A percentile compares a stretch with the other conserved stretches of the same genome.
Evolutionary conservation across 225 moss, liverwort and hornwort species (phyloP).

Genomic region (Takakia lepidozioides): DNA sequence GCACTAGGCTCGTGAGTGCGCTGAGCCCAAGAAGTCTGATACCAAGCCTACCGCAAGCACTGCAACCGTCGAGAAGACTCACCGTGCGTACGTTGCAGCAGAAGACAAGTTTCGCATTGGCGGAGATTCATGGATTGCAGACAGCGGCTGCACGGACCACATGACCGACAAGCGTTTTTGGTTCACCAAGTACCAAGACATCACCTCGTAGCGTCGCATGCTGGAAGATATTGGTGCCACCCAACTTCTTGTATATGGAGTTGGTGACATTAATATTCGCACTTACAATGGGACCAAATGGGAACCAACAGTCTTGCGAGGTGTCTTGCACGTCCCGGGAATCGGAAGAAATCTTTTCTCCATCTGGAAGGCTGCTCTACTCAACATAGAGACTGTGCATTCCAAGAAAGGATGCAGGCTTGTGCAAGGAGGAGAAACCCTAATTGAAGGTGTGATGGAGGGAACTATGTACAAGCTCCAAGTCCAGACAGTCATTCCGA

Average conservation of each 20-base stretch:
- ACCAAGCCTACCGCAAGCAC: too few species aligned
- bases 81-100: neutral
- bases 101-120: neutral
- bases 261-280: neutral
- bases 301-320: neutral
- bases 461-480: too few species aligned
- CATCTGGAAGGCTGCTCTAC: neutral
- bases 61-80: neutral
- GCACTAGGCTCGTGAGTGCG: too few species aligned
- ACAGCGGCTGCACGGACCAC: too few species aligned
- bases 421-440: neutral
- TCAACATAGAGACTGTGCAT: neutral
- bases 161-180: too few species aligned
- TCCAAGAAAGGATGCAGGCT: neutral
- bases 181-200: neutral
- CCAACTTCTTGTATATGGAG: neutral
- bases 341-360: neutral
- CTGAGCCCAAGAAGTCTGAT: neutral
- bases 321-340: neutral
- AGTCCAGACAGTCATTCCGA: neutral
- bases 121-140: neutral
- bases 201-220: neutral
- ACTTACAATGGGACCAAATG: neutral
- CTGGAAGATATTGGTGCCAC: neutral
- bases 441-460: neutral